A percentile compares a stretch with the other conserved stretches of the same genome.
These are phyloP conservation scores for Geum urbanum DNA, from an alignment of 306 rosid genomes.

Conservation along the genomic window DNA sequence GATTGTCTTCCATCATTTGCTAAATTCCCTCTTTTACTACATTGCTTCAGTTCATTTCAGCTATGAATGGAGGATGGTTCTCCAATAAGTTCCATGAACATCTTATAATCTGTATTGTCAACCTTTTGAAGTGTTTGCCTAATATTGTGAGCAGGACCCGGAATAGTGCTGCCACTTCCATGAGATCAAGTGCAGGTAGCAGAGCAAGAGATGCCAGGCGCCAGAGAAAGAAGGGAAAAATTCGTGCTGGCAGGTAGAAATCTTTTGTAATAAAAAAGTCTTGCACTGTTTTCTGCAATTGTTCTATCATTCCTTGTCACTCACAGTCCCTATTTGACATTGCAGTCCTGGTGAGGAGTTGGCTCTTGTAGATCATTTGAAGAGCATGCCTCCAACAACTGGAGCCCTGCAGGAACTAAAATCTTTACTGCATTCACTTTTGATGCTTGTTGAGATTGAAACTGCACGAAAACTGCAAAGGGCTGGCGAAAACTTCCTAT, in stretches of 20 bases:
- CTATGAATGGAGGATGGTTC: not conserved
- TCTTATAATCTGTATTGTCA: slow-evolving; percentile 8
- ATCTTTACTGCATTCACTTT: slow-evolving; percentile 63
- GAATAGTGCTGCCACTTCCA: slow-evolving; percentile 59
- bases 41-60: not conserved
- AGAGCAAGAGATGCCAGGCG: slow-evolving; percentile 81
- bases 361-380: slow-evolving; percentile 85
- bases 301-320: not conserved
- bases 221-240: slow-evolving; percentile 88
- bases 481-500: slow-evolving; percentile 69
- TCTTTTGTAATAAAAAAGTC: not conserved
- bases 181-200: slow-evolving; percentile 61
- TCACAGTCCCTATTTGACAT: slow-evolving; percentile 22
- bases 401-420: slow-evolving; percentile 67
- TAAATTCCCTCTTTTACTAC: not conserved
- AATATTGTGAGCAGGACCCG: slow-evolving; percentile 57
- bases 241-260: slow-evolving; percentile 91
- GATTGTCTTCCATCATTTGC: not conserved
- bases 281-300: not conserved
- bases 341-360: slow-evolving; percentile 87
- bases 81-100: not conserved
- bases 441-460: slow-evolving; percentile 80
- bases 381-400: slow-evolving; percentile 68
- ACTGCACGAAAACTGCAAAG: slow-evolving; percentile 78
- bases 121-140: slow-evolving; percentile 24